These are phyloP conservation scores for Nepenthes mirabilis DNA, from an alignment of 148 eudicot genomes.

Conservation along the genomic window DNA sequence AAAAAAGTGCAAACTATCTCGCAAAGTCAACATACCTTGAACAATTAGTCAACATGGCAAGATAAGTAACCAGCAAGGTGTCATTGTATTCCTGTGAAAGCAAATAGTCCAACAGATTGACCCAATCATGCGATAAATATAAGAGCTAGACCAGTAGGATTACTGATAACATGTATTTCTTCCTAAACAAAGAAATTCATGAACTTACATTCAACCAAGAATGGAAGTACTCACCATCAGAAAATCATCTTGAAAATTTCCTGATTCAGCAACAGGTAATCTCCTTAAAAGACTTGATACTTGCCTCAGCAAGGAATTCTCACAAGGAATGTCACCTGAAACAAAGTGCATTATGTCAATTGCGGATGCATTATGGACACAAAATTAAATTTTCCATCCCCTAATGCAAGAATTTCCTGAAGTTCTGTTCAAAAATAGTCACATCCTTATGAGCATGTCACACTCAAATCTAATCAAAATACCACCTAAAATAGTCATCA, in stretches of 20 bases:
- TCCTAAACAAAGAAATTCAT: too few relatives aligned
- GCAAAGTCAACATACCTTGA: constrained; percentile 46
- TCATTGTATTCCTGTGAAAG: constrained; percentile 84
- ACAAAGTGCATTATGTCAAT: not conserved
- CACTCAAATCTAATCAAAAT: too few relatives aligned
- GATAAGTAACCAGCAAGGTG: constrained; percentile 66
- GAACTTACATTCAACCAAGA: too few relatives aligned
- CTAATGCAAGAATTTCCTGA: not conserved
- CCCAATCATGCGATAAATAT: not conserved
- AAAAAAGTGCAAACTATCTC: not conserved
- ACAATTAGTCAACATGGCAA: constrained; percentile 87
- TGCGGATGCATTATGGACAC: not conserved
- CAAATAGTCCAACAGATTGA: not conserved
- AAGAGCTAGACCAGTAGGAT: not conserved
- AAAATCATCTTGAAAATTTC: constrained; percentile 85
- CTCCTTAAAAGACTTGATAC: constrained; percentile 92
- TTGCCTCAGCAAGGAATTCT: constrained; percentile 67
- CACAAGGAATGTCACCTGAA: constrained; percentile 66
- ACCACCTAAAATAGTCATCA: too few relatives aligned
- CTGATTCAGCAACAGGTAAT: constrained; percentile 86
- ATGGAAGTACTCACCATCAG: constrained; percentile 43
- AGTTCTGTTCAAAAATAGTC: too few relatives aligned
- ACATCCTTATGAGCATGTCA: too few relatives aligned
- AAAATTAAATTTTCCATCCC: not conserved
- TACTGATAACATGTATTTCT: not conserved